Evolutionary conservation across 441 rosid species (phyloP), one percentile per base, ranked within the genome.

Genomic region (Aquilaria agallochum): DNA sequence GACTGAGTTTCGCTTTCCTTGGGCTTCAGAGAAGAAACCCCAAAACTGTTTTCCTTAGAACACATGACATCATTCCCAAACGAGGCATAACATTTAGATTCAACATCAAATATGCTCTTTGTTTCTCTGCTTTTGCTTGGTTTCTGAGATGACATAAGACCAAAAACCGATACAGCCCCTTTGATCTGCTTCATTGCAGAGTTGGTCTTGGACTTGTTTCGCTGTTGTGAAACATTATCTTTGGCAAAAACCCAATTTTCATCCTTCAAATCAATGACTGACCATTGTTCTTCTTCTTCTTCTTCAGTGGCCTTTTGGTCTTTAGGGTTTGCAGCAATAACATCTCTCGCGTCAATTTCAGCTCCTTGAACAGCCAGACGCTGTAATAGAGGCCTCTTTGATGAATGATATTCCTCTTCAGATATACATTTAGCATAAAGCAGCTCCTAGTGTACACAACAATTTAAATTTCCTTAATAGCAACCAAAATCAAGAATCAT

Each of bases 361-460:
- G 80, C 88, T 48, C 95, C 92, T 76, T 83, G 88, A 14, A 83
- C 84, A 1, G 90, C 88, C 62, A 88, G 67, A 53, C 88, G 73
- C 59, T 88, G 92, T 64, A 88, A 63, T 67, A 86, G 68, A 0
- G 95, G 92, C 77, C 90, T 72, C 68, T 88, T 88, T 5, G 90
- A 88, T 51, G 80, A 79, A 69, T 88, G 92, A 63, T 83, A 86
- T 74, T 88, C 90, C 15, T 77, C 90, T 40, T 76, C 81, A 31
- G 85, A 64, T 66, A 88, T 82, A 69, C 95, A 83, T 73, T 88
- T 86, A 33, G 88, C 87, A 58, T 86, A 83, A 31, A 83, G 75
- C 69, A 88, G 59, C 59, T 88, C 95, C 95, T 86, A 67, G 9
- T 36, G 42, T 36, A 36, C 42, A 36, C 42, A 36, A 1, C 5